Base-by-base conservation (phyloP, 1,284 basidiomycete species). In the Apiotrichum domesticum region DNA sequence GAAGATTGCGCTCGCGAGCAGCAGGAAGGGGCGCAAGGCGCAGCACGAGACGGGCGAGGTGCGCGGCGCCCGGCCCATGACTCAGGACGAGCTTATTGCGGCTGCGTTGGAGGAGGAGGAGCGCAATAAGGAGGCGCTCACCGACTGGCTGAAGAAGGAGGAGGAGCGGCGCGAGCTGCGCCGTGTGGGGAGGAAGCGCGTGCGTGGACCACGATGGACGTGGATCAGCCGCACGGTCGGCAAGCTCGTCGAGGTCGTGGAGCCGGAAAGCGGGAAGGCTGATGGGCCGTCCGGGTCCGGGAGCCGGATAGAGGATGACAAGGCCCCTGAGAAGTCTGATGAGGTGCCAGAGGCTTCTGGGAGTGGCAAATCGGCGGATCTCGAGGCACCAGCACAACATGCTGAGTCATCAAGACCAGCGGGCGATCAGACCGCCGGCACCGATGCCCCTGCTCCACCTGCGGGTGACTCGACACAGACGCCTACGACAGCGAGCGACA, bases 81-180 rank as follows among this genome's bases (percentile, higher is more conserved):
- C 79, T 3, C 80, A 81, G 60, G 78, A 76, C 37, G 78, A 79
- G 51, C 66, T 80, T 32, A 80, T 81, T 52, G 79, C 76, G 8
- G 79, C 77, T 46, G 80, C 80, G 4, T 67, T 81, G 47, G 79
- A 80, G 62, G 77, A 77, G 45, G 80, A 81, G 59, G 79, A 80
- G 64, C 66, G 73, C 56, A 81, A 81, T 62, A 75, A 77, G 41
- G 78, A 79, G 57, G 75, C 74, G n/a, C 65, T 81, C 42, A 66
- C 72, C 29, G 70, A 73, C 42, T 81, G 79, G 69, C 63, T 80
- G 57, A 74, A 73, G 54, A 72, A 73, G 45, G 80, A 81, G 55
- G 80, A 81, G 62, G 78, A 79, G 53, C 69, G 77, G 33, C 64
- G 78, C 51, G 76, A 76, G 39, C 65, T 75, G 53, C 72, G 79